Conservation (phyloP, 305 asterid species). For the Solanum hybrid region DNA sequence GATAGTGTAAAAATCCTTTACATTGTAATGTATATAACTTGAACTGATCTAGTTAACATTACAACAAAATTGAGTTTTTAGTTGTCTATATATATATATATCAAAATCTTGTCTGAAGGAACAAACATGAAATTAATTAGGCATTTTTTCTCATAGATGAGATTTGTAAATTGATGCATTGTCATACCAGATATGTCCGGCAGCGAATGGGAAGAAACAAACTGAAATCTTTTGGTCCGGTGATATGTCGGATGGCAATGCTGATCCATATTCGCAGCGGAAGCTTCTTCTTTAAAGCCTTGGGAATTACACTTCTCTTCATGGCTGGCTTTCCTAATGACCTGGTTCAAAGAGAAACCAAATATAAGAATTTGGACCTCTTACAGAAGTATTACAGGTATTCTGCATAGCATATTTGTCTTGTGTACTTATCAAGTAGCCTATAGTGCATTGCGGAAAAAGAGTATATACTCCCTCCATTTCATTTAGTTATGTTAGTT, state of each 20-base stretch:
- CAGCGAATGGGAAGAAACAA: constrained; percentile 27
- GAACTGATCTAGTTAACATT: background rate
- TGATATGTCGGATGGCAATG: constrained; percentile 20
- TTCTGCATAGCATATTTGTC: background rate
- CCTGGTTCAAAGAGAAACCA: constrained; percentile 21
- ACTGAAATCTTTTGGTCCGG: constrained; percentile 22
- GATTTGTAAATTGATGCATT: background rate
- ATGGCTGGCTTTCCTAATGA: constrained; percentile 23
- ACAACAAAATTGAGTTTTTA: background rate
- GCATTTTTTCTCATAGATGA: background rate
- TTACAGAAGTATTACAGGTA: constrained; percentile 23
- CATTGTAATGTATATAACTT: background rate
- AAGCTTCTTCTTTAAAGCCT: constrained; percentile 23
- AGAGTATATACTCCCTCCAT: background rate
- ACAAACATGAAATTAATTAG: background rate
- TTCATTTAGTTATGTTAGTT: background rate
- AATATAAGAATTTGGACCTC: constrained; percentile 19
- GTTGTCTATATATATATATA: background rate
- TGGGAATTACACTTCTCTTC: constrained; percentile 24
- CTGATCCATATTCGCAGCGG: constrained; percentile 16
- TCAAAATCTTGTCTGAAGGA: background rate
- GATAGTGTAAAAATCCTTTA: background rate
- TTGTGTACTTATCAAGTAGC: background rate
- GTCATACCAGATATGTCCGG: constrained; percentile 16
- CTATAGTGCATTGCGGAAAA: background rate